Percentiles rank a stretch among this genome's conserved stretches.
These are phyloP conservation scores for Kwoniella mangroviensis DNA, from an alignment of 768 basidiomycete species.

Conservation along the genomic window DNA sequence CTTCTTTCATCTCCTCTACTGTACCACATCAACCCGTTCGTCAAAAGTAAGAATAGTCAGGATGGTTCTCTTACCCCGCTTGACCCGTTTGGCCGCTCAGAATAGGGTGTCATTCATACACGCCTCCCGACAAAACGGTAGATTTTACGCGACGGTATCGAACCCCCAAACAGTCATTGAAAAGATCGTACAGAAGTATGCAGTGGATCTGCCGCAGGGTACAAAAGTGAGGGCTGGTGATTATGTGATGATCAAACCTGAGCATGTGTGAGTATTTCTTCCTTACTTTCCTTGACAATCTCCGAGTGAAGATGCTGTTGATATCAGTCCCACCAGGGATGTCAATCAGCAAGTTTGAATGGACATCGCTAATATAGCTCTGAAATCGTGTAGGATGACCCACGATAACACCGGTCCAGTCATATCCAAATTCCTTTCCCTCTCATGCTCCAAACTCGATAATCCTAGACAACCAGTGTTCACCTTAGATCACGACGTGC, in stretches of 20 bases:
- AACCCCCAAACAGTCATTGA: slow-evolving; percentile 82
- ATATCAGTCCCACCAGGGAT: too few relatives aligned
- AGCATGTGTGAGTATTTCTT: slow-evolving; percentile 69
- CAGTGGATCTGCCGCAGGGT: slow-evolving; percentile 81
- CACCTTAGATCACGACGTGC: slow-evolving; percentile 97
- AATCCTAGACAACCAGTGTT: slow-evolving; percentile 87
- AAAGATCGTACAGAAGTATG: slow-evolving; percentile 96
- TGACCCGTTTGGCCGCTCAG: slow-evolving; percentile 14
- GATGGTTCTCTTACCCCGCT: slow-evolving; percentile 21
- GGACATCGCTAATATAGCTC: background rate
- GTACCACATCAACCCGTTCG: too few relatives aligned
- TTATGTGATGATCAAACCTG: slow-evolving; percentile 99
- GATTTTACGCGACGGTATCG: slow-evolving; percentile 46
- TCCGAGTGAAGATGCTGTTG: too few relatives aligned
- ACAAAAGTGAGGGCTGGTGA: slow-evolving; percentile 88
- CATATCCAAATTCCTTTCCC: slow-evolving; percentile 95
- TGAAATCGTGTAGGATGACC: slow-evolving; percentile 52
- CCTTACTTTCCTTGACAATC: background rate
- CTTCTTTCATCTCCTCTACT: background rate
- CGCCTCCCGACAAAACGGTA: slow-evolving; percentile 12
- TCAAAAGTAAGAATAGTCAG: background rate
- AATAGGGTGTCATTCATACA: slow-evolving; percentile 16
- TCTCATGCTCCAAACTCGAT: slow-evolving; percentile 82
- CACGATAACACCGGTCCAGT: slow-evolving; percentile 96
- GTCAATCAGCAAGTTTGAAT: too few relatives aligned